Conservation (phyloP, 768 basidiomycete species). For the Boletus eberwhitei region DNA sequence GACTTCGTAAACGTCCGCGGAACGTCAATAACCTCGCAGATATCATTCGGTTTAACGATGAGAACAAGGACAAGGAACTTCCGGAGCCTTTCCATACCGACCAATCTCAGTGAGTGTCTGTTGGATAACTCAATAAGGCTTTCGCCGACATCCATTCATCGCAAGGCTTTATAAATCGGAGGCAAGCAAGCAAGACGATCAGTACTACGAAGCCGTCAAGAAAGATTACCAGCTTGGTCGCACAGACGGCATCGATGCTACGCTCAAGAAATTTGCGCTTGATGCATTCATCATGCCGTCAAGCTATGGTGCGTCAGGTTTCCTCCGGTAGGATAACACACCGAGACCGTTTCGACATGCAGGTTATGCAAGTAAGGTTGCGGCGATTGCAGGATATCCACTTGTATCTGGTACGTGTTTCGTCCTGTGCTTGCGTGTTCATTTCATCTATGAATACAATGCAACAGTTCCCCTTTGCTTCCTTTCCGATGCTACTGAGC, state of each 20-base stretch:
- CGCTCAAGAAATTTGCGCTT: constrained; percentile 42
- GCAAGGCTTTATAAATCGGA: constrained; percentile 22
- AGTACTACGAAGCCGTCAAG: constrained; percentile 44
- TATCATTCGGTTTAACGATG: constrained; percentile 54
- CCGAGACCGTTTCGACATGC: background rate
- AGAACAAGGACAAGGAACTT: constrained; percentile 49
- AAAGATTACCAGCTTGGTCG: constrained; percentile 46
- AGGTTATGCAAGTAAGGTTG: constrained; percentile 27
- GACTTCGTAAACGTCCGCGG: constrained; percentile 49
- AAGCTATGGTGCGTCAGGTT: constrained; percentile 9
- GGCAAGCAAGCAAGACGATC: constrained; percentile 24
- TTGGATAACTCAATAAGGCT: background rate
- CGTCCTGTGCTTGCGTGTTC: background rate
- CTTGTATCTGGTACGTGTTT: constrained; percentile 29
- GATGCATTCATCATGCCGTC: constrained; percentile 52
- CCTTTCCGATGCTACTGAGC: constrained; percentile 30
- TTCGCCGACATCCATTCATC: background rate
- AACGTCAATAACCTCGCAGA: constrained; percentile 55
- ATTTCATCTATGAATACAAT: constrained; percentile 32
- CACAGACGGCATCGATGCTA: constrained; percentile 52
- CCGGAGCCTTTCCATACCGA: constrained; percentile 32
- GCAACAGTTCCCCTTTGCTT: constrained; percentile 40
- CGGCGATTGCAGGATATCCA: constrained; percentile 38
- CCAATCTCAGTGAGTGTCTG: constrained; percentile 32
- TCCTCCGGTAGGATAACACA: background rate